Percentiles rank a stretch among this genome's conserved stretches.
Conservation (phyloP, 352 stramenopile species). For the Phytophthora fragariaefolia region DNA sequence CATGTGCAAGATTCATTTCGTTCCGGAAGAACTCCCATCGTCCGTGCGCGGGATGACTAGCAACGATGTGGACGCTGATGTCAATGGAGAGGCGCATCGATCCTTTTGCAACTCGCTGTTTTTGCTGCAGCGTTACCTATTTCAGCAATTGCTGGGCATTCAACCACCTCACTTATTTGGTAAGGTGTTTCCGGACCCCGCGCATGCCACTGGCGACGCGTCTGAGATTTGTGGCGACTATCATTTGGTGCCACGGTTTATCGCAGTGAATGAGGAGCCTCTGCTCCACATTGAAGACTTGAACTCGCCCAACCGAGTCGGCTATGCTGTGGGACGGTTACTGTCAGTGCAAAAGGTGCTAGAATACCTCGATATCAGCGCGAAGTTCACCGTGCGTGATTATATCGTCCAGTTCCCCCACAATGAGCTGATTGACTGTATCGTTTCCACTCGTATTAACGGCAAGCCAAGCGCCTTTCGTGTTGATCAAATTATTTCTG, state of each 20-base stretch:
- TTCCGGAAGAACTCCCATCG: conserved; percentile 65
- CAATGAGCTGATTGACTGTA: conserved; percentile 62
- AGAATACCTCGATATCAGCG: conserved; percentile 64
- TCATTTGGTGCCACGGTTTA: conserved; percentile 85
- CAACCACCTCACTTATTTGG: conserved; percentile 74
- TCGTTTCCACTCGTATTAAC: conserved; percentile 82
- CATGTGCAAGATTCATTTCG: conserved; percentile 81
- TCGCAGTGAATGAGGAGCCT: conserved; percentile 68
- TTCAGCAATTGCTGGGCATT: conserved; percentile 79
- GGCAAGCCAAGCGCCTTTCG: conserved; percentile 65
- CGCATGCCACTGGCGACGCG: conserved; percentile 56
- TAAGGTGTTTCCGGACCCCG: conserved; percentile 62
- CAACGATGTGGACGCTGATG: conserved; percentile 33
- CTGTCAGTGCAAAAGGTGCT: conserved; percentile 71
- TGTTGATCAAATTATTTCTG: conserved; percentile 58
- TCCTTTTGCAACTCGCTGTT: conserved; percentile 65
- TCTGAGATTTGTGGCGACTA: conserved; percentile 77
- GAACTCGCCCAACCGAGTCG: conserved; percentile 75
- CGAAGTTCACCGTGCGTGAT: conserved; percentile 52
- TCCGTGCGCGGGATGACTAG: conserved; percentile 42
- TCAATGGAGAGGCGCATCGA: conserved; percentile 33
- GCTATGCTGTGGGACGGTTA: conserved; percentile 74
- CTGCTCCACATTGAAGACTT: conserved; percentile 73
- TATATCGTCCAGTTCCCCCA: conserved; percentile 64
- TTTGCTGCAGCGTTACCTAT: conserved; percentile 77